Base-by-base conservation (phyloP, 257 asterid genomes). In the Ocimum tenuiflorum region DNA sequence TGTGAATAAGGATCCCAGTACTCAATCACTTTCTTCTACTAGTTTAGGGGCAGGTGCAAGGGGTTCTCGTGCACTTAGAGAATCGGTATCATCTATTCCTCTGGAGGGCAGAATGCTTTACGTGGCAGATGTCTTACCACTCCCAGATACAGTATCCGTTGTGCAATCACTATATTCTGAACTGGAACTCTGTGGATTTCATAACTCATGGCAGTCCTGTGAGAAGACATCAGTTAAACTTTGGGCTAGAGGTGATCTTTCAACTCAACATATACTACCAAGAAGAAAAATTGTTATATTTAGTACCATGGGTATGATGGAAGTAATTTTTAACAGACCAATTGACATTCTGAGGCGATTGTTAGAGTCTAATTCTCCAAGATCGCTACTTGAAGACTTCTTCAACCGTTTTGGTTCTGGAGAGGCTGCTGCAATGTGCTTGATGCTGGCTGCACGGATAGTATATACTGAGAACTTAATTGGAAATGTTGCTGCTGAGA, bases 271-370 rank as follows among this genome's bases (percentile, higher is more conserved):
- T 72, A 87, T 92, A 80, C 67, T 92, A 68, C 96, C 97, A 53
- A 84, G 95, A 78, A 84, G 96, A 73, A 87, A 84, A 78, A 73
- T 89, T 63, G 87, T 87, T 42, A 81, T 89, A 69, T 92, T 92
- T 80, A 92, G 97, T 77, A 92, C 98, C 63, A 84, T 92, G 97
- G 99, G 99, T 58, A 85, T 92, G 96, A 87, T 87, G 95, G 94
- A 92, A 85, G 78, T 92, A 73, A 96, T 89, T 77, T 87, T 92
- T 55, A 92, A 92, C 77, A 75, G 96, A 73, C 97, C 99, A 49
- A 81, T 87, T 67, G 99, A 92, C 78, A 82, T 89, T 68, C 81
- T 92, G 62, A 84, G 88, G 80, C 79, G 84, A 79, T 74, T 92
- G 80, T 70, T 92, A 17, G 99, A 89, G 77, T 84, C 95, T 62